phyloP scores from a whole-genome alignment of 2,329 filamentous ascomycete genomes.

The Ophiocordyceps unilateralis region DNA sequence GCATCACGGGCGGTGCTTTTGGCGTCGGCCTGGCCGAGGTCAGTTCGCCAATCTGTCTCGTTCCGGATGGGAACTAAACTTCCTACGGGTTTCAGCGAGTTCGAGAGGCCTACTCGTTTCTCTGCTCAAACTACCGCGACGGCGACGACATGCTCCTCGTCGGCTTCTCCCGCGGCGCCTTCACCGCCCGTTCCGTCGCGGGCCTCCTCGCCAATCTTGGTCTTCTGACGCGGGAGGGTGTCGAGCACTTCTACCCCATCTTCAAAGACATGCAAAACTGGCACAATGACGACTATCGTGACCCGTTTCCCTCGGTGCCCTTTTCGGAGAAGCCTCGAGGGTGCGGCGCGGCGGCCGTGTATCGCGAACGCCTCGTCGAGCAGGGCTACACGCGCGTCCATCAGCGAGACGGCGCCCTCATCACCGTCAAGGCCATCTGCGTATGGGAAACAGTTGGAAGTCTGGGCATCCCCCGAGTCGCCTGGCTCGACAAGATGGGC shows the following conservation, averaged over 20 bases:
- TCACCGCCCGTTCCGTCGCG: constrained; percentile 38
- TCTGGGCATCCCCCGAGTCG: constrained; percentile 26
- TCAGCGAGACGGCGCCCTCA: constrained; percentile 21
- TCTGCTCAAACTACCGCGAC: constrained; percentile 42
- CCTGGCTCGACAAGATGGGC: constrained; percentile 28
- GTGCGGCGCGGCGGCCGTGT: constrained; percentile 20
- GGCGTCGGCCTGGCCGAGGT: constrained; percentile 36
- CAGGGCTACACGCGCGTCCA: constrained; percentile 24
- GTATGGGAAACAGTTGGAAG: constrained; percentile 30
- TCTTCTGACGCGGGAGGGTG: constrained; percentile 32
- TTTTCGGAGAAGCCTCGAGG: constrained; percentile 32
- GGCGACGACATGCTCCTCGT: constrained; percentile 39
- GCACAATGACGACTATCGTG: constrained; percentile 25
- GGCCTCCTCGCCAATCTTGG: constrained; percentile 34
- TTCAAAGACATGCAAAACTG: constrained; percentile 40
- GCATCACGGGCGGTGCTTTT: constrained; percentile 35
- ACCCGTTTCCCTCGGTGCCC: constrained; percentile 27
- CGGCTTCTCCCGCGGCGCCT: constrained; percentile 41
- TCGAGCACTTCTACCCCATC: constrained; percentile 36
- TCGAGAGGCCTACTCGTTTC: constrained; percentile 43
- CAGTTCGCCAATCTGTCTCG: constrained; percentile 2
- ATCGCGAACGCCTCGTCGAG: constrained; percentile 26
- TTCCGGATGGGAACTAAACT: too few species aligned
- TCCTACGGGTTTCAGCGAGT: constrained; percentile 22
- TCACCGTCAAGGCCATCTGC: constrained; percentile 26